phyloP scores from a whole-genome alignment of 1,139 yeast genomes.

The Geotrichum klebahnii region DNA sequence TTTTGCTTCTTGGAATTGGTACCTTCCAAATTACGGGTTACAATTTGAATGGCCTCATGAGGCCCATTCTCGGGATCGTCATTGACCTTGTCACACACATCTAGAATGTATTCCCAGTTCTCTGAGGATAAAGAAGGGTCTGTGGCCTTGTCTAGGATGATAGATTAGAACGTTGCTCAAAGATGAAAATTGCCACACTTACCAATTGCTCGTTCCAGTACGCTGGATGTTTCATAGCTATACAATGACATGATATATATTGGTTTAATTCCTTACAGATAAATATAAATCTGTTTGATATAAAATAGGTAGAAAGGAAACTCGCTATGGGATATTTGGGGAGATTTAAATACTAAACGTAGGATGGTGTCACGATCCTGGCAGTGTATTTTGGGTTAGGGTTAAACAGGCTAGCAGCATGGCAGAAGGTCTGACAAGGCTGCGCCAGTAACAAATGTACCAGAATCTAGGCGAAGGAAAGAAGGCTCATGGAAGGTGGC shows the following conservation, averaged over 20 bases:
- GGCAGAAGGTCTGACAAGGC: too few relatives aligned
- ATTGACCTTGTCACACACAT: conserved; percentile 76
- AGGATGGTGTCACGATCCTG: too few relatives aligned
- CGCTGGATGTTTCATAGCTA: conserved; percentile 25
- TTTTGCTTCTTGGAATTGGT: conserved; percentile 79
- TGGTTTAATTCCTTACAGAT: too few relatives aligned
- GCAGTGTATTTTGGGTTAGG: too few relatives aligned
- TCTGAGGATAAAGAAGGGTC: conserved; percentile 73
- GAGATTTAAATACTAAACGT: too few relatives aligned
- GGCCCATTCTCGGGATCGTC: conserved; percentile 66
- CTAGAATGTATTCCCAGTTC: conserved; percentile 79
- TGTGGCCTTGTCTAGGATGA: conserved; percentile 58
- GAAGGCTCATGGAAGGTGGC: too few relatives aligned
- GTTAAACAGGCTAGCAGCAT: too few relatives aligned
- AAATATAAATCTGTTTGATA: not conserved
- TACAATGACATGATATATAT: conserved; percentile 25
- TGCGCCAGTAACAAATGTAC: too few relatives aligned
- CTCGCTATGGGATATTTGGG: too few relatives aligned
- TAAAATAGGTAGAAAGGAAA: not conserved
- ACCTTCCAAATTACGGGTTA: conserved; percentile 53
- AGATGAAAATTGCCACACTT: not conserved
- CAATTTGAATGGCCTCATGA: conserved; percentile 48
- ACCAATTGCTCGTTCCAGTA: conserved; percentile 14
- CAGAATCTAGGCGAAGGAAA: too few relatives aligned
- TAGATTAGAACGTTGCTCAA: not conserved